Conservation (phyloP, 2,329 filamentous ascomycete species). For the Penicillium polonicum region DNA sequence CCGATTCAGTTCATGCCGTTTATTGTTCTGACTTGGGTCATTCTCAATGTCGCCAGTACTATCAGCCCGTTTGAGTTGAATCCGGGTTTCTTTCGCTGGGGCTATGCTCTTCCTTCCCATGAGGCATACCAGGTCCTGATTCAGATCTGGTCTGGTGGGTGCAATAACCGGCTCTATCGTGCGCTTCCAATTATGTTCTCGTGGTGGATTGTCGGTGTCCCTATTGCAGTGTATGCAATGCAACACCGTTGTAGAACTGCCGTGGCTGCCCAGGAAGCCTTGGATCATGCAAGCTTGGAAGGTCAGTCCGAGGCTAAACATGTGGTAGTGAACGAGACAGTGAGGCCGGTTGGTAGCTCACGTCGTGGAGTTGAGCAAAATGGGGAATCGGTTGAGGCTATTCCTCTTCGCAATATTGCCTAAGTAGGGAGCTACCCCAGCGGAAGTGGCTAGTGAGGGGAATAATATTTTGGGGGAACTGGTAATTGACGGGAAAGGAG, state of each 20-base stretch:
- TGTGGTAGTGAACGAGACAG: neutral
- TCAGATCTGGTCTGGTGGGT: constrained; percentile 45
- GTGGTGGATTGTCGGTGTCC: constrained; percentile 31
- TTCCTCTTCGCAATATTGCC: neutral
- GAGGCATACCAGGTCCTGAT: constrained; percentile 41
- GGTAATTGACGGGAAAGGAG: neutral
- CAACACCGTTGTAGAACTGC: neutral
- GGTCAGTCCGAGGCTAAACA: neutral
- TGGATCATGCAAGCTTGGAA: neutral
- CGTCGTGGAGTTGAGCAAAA: neutral
- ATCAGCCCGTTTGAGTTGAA: constrained; percentile 41
- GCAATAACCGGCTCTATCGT: constrained; percentile 37
- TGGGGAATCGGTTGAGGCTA: neutral
- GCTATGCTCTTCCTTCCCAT: constrained; percentile 41
- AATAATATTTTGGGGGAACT: neutral
- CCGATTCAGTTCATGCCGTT: constrained; percentile 42
- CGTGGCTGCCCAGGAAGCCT: neutral
- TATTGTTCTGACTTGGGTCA: constrained; percentile 41
- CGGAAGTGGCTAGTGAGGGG: too few relatives aligned
- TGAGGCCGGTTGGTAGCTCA: neutral
- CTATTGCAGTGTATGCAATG: constrained; percentile 1
- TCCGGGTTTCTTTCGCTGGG: constrained; percentile 42
- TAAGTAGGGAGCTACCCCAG: neutral
- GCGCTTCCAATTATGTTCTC: constrained; percentile 44
- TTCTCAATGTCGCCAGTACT: constrained; percentile 41